Conservation (phyloP, 2,329 filamentous ascomycete genomes). For the Colletotrichum melonis region DNA sequence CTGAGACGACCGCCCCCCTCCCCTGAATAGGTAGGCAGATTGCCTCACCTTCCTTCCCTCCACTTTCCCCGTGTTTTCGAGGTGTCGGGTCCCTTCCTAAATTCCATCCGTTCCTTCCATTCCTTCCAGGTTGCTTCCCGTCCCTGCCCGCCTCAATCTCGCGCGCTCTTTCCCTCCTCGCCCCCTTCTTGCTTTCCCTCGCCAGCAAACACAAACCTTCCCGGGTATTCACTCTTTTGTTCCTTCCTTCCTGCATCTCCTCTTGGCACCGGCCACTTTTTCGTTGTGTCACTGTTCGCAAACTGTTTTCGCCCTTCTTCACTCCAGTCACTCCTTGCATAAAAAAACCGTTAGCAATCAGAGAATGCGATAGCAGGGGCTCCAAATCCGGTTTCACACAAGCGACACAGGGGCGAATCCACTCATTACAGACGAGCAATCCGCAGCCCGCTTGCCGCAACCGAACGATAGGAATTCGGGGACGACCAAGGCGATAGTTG, state of each 20-base stretch:
- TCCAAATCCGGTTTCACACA: slow-evolving; percentile 27
- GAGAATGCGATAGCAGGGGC: slow-evolving; percentile 29
- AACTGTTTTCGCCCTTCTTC: neutral
- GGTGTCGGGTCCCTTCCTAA: neutral
- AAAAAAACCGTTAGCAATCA: slow-evolving; percentile 10
- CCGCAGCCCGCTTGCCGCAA: slow-evolving; percentile 1
- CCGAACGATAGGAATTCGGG: slow-evolving; percentile 6
- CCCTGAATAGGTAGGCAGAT: slow-evolving; percentile 27
- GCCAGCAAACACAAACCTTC: neutral
- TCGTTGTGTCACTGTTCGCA: neutral
- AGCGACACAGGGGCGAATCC: slow-evolving; percentile 33
- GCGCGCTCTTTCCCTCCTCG: slow-evolving; percentile 6
- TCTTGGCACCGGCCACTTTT: slow-evolving; percentile 12
- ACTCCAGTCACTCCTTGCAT: slow-evolving; percentile 27
- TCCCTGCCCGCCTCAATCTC: neutral
- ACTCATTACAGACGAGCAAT: slow-evolving; percentile 16
- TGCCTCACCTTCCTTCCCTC: slow-evolving; percentile 26
- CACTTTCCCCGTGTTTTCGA: slow-evolving; percentile 33
- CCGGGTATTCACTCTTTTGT: neutral
- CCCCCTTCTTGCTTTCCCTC: slow-evolving; percentile 2
- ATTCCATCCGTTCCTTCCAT: slow-evolving; percentile 25
- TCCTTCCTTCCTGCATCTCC: slow-evolving; percentile 7
- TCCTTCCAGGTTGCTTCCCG: slow-evolving; percentile 13
- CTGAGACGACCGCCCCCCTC: slow-evolving; percentile 27
- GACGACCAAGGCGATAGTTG: neutral